Conservation (phyloP, 2,329 filamentous ascomycete genomes). For the Neonectria ditissima region DNA sequence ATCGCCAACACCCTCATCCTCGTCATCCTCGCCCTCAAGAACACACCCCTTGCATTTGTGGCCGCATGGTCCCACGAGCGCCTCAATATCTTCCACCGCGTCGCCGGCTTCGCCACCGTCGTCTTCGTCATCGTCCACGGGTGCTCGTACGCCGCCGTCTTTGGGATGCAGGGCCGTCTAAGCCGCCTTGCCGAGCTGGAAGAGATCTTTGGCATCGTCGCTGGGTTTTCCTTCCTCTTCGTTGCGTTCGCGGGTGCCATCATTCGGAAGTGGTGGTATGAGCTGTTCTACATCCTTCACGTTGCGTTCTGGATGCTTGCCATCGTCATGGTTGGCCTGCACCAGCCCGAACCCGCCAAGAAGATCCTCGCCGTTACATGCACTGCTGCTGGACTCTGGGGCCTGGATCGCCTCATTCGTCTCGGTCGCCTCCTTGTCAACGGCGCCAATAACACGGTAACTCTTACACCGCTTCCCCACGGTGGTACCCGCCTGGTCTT, state of each 20-base stretch:
- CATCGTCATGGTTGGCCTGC: slow-evolving; percentile 62
- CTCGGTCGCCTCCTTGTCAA: slow-evolving; percentile 56
- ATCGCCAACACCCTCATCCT: slow-evolving; percentile 62
- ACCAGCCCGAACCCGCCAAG: slow-evolving; percentile 60
- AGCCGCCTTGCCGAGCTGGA: slow-evolving; percentile 50
- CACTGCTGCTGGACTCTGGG: slow-evolving; percentile 61
- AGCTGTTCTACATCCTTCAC: slow-evolving; percentile 67
- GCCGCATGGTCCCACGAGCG: slow-evolving; percentile 68
- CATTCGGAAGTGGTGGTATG: slow-evolving; percentile 63
- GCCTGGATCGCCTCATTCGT: slow-evolving; percentile 63
- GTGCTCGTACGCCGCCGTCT: slow-evolving; percentile 56
- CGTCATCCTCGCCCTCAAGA: slow-evolving; percentile 67
- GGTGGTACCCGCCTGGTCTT: slow-evolving; percentile 68
- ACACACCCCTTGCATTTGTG: slow-evolving; percentile 67
- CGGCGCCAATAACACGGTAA: slow-evolving; percentile 63
- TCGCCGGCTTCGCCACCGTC: slow-evolving; percentile 64
- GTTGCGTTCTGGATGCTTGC: slow-evolving; percentile 61
- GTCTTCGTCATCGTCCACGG: slow-evolving; percentile 60
- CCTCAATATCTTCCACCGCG: slow-evolving; percentile 68
- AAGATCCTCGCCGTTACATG: slow-evolving; percentile 57
- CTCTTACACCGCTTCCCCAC: slow-evolving; percentile 64
- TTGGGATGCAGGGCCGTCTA: slow-evolving; percentile 47
- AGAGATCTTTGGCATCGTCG: slow-evolving; percentile 62
- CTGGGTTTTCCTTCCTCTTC: slow-evolving; percentile 59
- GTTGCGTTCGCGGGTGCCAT: slow-evolving; percentile 57